Conservation (phyloP, 169 alveolate genomes). For the Hepatocystis sp. region DNA sequence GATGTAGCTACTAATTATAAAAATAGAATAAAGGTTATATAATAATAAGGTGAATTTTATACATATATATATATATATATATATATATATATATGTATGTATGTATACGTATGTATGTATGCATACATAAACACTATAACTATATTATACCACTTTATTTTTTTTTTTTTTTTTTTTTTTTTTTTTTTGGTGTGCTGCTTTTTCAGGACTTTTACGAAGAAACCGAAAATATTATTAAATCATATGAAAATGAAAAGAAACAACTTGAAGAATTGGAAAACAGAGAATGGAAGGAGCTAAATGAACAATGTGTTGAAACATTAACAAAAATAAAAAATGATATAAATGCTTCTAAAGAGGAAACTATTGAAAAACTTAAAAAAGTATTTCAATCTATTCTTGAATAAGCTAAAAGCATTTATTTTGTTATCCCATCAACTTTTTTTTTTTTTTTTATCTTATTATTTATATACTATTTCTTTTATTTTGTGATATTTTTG, state of each 20-base stretch:
- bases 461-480: not conserved
- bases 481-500: too few species aligned
- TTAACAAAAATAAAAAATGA: conserved; percentile 36
- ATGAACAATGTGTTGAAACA: conserved; percentile 33
- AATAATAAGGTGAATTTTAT: too few species aligned
- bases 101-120: not conserved
- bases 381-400: conserved; percentile 42
- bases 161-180: too few species aligned
- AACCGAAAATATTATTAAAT: conserved; percentile 30
- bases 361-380: conserved; percentile 53
- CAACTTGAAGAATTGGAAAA: conserved; percentile 57
- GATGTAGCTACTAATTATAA: conserved; percentile 45
- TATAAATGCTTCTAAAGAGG: conserved; percentile 42
- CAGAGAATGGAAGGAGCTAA: conserved; percentile 57
- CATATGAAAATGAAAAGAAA: conserved; percentile 45
- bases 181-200: too few species aligned
- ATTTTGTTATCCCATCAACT: too few species aligned
- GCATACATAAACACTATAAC: too few species aligned
- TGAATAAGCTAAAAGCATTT: not conserved
- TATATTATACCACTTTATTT: too few species aligned
- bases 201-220: conserved; percentile 40
- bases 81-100: not conserved
- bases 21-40: conserved; percentile 49
- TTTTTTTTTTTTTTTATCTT: conserved; percentile 5
- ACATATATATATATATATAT: conserved; percentile 1